Percentiles rank a stretch among this genome's conserved stretches.
These are phyloP conservation scores for Lichtheimia corymbifera DNA, from an alignment of 371 early-diverging fungal genomes.

Conservation along the genomic window DNA sequence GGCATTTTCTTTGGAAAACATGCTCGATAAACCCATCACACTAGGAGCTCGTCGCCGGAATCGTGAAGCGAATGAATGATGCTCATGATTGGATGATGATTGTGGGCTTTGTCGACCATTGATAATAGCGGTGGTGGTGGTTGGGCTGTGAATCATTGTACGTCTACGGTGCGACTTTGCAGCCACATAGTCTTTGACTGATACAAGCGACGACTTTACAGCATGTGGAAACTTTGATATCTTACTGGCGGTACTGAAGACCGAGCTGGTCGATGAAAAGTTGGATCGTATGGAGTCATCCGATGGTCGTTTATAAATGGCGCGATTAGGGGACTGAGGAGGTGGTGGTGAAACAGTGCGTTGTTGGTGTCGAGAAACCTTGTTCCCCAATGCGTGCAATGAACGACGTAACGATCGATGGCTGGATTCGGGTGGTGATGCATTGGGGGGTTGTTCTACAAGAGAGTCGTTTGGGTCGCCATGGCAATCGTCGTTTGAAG, in stretches of 20 bases:
- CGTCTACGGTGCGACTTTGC: background rate
- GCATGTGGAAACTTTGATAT: slow-evolving; percentile 36
- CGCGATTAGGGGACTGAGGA: no score
- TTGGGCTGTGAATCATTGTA: no score
- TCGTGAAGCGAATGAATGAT: slow-evolving; percentile 20
- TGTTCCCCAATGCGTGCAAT: no score
- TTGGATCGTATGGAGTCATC: slow-evolving; percentile 43
- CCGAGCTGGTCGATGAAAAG: slow-evolving; percentile 37
- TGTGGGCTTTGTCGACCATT: slow-evolving; percentile 6
- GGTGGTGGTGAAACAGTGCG: no score
- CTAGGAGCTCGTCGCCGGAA: slow-evolving; percentile 27
- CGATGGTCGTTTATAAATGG: slow-evolving; percentile 10
- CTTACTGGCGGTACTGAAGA: slow-evolving; percentile 45
- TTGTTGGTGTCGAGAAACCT: no score
- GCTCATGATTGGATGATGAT: background rate
- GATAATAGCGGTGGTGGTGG: background rate
- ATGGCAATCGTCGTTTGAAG: no score
- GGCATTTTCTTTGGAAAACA: slow-evolving; percentile 13
- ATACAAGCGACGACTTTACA: slow-evolving; percentile 36
- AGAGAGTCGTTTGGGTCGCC: no score
- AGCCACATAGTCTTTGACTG: slow-evolving; percentile 30
- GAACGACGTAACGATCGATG: no score
- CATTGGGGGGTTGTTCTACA: no score
- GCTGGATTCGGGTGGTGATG: no score
- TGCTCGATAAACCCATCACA: slow-evolving; percentile 21